Base-by-base conservation (phyloP, 257 asterid species). In the Solanum chiquidenum region DNA sequence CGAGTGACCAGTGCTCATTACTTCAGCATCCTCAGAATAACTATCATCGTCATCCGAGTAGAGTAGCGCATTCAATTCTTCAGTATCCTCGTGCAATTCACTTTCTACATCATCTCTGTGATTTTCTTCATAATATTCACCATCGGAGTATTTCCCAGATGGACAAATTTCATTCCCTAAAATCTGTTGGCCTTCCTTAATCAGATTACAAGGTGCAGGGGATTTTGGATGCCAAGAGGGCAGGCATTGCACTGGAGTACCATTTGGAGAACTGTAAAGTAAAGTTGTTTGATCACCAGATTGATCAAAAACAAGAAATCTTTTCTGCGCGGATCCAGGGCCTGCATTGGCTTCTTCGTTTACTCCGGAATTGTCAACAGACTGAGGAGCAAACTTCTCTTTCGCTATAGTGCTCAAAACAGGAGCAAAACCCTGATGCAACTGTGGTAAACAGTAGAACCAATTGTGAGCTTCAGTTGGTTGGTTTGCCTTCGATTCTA, bases 41-140 rank as follows among this genome's bases (percentile, higher is more conserved):
- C 31, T 21, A 86, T 76, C 82, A 34, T 90, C 96, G 37, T 88
- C 86, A 38, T 95, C 99, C n/a, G 99, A 97, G 91, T 87, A 95
- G 13, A 97, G 95, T 33, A 97, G 91, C 18, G 99, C 99, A 88
- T 97, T 90, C 62, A 97, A 87, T 83, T 97, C 99, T 88, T 94
- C 98, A 1, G 99, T 91, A 91, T 97, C 94, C 93, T 97, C 99
- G 1, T 37, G 98, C 95, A 92, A 91, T 89, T 95, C 98, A 58
- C 91, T 92, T 82, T 79, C 93, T 10, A 37, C 80, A 52, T 80
- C 88, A 75, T 90, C 92, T 72, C 88, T 66, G 2, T 84, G 90
- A 89, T 89, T 90, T 33, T 87, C 91, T 72, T 94, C 93, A 34
- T 33, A 75, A 87, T 77, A 86, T 82, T 88, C 93, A 12, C 86